Conservation (phyloP, 129 eudicot species). For the Flaveria brownii region DNA sequence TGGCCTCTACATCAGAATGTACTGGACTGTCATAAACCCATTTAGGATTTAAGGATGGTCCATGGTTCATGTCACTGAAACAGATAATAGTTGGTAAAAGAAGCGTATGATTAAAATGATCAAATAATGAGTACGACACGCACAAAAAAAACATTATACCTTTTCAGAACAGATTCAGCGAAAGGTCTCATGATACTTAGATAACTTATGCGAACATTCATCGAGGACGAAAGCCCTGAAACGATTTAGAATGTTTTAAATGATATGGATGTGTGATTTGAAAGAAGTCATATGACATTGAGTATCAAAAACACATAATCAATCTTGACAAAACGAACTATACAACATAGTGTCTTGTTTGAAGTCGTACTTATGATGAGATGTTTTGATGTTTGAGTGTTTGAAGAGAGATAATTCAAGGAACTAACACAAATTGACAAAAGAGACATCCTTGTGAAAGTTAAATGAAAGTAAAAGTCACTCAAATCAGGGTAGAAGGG, state of each 20-base stretch:
- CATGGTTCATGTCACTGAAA: constrained; percentile 69
- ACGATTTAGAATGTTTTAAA: constrained; percentile 22
- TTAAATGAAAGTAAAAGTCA: not conserved
- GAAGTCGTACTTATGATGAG: not conserved
- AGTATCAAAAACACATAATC: constrained; percentile 6
- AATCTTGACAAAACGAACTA: not conserved
- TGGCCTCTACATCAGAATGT: constrained; percentile 77
- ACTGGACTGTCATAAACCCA: constrained; percentile 78
- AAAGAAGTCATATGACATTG: not conserved
- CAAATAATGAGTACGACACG: not conserved
- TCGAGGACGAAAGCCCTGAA: constrained; percentile 91
- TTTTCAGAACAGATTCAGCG: constrained; percentile 86
- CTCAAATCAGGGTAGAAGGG: not conserved
- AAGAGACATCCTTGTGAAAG: not conserved
- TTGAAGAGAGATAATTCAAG: not conserved
- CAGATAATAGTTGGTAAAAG: constrained; percentile 2
- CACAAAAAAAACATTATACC: constrained; percentile 42
- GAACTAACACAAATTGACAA: not conserved
- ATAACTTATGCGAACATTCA: constrained; percentile 79
- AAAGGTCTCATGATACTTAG: constrained; percentile 93
- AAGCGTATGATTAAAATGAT: not conserved
- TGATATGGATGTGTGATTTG: not conserved
- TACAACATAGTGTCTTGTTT: not conserved
- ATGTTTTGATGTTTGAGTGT: not conserved
- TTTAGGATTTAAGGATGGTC: constrained; percentile 58